Conservation (phyloP, 352 stramenopile species). For the Peronospora destructor region DNA sequence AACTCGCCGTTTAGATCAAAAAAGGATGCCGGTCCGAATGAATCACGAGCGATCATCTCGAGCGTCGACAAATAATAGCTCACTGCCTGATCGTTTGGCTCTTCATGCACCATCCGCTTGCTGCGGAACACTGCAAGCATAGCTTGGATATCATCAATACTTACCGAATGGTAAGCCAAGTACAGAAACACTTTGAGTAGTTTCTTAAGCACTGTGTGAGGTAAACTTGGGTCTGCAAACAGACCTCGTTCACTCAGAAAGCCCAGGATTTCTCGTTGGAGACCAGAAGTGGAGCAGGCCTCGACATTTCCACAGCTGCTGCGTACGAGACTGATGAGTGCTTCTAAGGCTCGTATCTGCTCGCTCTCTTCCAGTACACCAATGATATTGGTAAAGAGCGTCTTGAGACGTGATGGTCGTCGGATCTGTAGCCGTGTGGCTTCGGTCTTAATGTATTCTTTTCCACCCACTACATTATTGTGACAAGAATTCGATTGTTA, state of each 20-base stretch:
- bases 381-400: slow-evolving; percentile 60
- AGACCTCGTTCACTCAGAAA: slow-evolving; percentile 68
- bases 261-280: slow-evolving; percentile 64
- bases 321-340: slow-evolving; percentile 69
- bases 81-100: slow-evolving; percentile 60
- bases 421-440: slow-evolving; percentile 58
- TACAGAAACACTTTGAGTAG: slow-evolving; percentile 72
- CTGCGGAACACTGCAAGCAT: slow-evolving; percentile 80
- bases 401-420: slow-evolving; percentile 49
- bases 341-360: slow-evolving; percentile 59
- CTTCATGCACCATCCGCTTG: slow-evolving; percentile 54
- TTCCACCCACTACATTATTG: slow-evolving; percentile 41
- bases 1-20: slow-evolving; percentile 78
- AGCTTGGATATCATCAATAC: slow-evolving; percentile 67
- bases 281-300: slow-evolving; percentile 53
- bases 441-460: slow-evolving; percentile 54
- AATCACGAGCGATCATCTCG: slow-evolving; percentile 81
- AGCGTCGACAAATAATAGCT: slow-evolving; percentile 76
- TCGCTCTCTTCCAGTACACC: slow-evolving; percentile 58
- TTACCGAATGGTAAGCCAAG: slow-evolving; percentile 70
- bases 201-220: slow-evolving; percentile 65
- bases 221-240: slow-evolving; percentile 52
- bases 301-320: slow-evolving; percentile 75
- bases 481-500: background rate
- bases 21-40: slow-evolving; percentile 74